A percentile compares a stretch with the other conserved stretches of the same genome.
phyloP scores from a whole-genome alignment of 352 stramenopile genomes.

The Pythium brachiatum region DNA sequence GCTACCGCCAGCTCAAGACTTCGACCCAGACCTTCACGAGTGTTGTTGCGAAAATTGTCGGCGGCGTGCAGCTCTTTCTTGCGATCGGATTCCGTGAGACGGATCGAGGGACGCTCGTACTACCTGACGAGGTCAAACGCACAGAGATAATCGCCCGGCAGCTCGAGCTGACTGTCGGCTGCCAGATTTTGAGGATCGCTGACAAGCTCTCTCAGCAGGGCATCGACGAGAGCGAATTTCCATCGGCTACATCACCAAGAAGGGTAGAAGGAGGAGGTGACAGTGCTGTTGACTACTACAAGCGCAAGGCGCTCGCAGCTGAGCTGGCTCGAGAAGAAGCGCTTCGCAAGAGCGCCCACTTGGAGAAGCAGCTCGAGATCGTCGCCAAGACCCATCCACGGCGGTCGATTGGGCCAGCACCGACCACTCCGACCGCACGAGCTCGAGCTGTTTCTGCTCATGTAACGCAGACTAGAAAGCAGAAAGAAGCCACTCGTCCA shows the following conservation, averaged over 20 bases:
- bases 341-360: constrained; percentile 20
- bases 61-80: constrained; percentile 42
- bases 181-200: constrained; percentile 8
- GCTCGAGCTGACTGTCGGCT: constrained; percentile 49
- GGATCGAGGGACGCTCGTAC: constrained; percentile 31
- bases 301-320: constrained; percentile 27
- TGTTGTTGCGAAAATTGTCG: constrained; percentile 30
- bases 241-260: not conserved
- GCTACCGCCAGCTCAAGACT: constrained; percentile 54
- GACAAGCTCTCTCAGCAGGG: constrained; percentile 7
- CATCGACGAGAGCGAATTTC: constrained; percentile 1
- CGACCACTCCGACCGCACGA: not conserved
- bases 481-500: not conserved
- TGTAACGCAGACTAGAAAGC: not conserved
- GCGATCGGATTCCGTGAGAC: constrained; percentile 59
- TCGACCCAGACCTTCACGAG: constrained; percentile 48
- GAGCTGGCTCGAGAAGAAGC: constrained; percentile 31
- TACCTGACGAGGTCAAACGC: constrained; percentile 29
- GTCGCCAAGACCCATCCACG: constrained; percentile 9
- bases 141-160: constrained; percentile 32
- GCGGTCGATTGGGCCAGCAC: not conserved
- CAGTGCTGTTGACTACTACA: constrained; percentile 28
- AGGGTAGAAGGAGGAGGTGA: not conserved
- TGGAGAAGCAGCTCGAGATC: constrained; percentile 31
- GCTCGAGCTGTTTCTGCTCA: not conserved